phyloP scores from a whole-genome alignment of 257 asterid species.

The Nicotiana undulata region DNA sequence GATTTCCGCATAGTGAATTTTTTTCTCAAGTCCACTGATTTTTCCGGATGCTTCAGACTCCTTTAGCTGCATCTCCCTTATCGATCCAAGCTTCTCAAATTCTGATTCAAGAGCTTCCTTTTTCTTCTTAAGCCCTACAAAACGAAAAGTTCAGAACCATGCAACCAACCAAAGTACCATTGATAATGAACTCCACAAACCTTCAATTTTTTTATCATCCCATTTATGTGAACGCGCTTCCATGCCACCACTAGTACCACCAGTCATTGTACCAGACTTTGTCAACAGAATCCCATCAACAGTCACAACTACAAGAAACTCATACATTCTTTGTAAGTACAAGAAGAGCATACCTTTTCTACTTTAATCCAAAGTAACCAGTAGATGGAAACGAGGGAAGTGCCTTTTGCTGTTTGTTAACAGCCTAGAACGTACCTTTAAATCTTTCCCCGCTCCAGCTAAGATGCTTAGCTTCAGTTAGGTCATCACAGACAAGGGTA shows the following conservation, averaged over 20 bases:
- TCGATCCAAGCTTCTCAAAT: conserved; percentile 88
- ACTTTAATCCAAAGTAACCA: background rate
- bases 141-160: conserved; percentile 11
- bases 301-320: conserved; percentile 68
- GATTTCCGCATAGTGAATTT: conserved; percentile 91
- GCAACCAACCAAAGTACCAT: conserved; percentile 8
- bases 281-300: conserved; percentile 84
- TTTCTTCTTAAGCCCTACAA: conserved; percentile 76
- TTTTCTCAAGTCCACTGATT: conserved; percentile 94
- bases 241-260: conserved; percentile 98
- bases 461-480: conserved; percentile 85
- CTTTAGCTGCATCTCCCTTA: conserved; percentile 95
- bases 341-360: background rate
- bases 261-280: conserved; percentile 99
- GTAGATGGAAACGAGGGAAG: background rate
- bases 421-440: conserved; percentile 45
- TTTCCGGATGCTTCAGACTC: conserved; percentile 95
- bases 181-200: conserved; percentile 30
- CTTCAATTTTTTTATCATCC: conserved; percentile 93
- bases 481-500: conserved; percentile 92
- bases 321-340: background rate
- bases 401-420: background rate
- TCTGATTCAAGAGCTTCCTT: conserved; percentile 74
- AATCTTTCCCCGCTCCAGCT: conserved; percentile 91
- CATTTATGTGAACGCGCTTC: conserved; percentile 98